Evolutionary conservation across 352 stramenopile species (phyloP).

Genomic region (Pythium guiyangense): DNA sequence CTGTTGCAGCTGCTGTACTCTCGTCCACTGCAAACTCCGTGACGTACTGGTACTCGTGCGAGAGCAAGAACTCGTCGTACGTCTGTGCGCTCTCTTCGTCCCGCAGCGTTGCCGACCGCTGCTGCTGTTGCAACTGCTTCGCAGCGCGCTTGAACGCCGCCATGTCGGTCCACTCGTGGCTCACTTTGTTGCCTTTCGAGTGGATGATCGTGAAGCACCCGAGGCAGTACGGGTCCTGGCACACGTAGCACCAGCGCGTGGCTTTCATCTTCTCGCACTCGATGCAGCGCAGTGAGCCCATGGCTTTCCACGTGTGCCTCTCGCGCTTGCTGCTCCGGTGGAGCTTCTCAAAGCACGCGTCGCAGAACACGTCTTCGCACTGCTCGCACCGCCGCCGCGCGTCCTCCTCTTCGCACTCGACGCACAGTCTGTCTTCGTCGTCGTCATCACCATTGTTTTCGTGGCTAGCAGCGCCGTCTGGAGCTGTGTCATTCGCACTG

Average conservation of each 20-base stretch:
- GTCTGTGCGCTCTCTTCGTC: slow-evolving; percentile 64
- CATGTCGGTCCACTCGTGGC: slow-evolving; percentile 72
- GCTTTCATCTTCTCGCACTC: slow-evolving; percentile 85
- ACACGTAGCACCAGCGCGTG: slow-evolving; percentile 70
- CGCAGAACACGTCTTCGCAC: slow-evolving; percentile 78
- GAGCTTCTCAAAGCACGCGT: slow-evolving; percentile 72
- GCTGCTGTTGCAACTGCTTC: slow-evolving; percentile 29
- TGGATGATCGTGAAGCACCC: slow-evolving; percentile 84
- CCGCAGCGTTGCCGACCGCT: slow-evolving; percentile 17
- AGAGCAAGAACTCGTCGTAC: slow-evolving; percentile 71
- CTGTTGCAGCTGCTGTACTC: slow-evolving; percentile 3
- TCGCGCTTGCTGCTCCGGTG: slow-evolving; percentile 66
- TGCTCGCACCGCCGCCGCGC: slow-evolving; percentile 59
- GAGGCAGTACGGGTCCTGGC: slow-evolving; percentile 79
- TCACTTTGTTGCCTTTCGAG: slow-evolving; percentile 72
- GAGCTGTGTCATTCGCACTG: neutral
- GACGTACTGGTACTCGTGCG: slow-evolving; percentile 77
- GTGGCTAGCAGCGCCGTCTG: slow-evolving; percentile 3
- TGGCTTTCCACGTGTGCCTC: slow-evolving; percentile 72
- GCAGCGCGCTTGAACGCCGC: slow-evolving; percentile 43
- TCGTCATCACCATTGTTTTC: slow-evolving; percentile 33
- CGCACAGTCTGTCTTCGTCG: slow-evolving; percentile 58
- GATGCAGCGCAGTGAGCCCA: slow-evolving; percentile 71
- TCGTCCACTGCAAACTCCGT: slow-evolving; percentile 32
- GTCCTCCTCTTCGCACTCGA: slow-evolving; percentile 79